phyloP scores from a whole-genome alignment of 352 stramenopile genomes.

The Globisporangium lucens region DNA sequence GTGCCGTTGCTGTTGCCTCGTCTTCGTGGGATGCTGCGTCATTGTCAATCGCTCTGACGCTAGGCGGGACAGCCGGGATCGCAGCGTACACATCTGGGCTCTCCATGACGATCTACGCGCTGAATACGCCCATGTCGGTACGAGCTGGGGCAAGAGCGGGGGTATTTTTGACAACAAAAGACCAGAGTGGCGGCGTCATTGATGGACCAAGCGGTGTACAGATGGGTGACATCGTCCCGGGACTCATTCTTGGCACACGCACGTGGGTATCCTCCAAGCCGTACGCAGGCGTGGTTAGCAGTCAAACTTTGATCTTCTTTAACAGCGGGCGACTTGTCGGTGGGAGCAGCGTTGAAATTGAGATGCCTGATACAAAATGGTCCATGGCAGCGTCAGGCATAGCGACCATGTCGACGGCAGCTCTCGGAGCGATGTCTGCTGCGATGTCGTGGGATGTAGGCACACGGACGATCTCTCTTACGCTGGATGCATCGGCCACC shows the following conservation, averaged over 20 bases:
- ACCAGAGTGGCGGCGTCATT: slow-evolving; percentile 37
- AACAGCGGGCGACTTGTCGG: slow-evolving; percentile 34
- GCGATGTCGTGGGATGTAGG: slow-evolving; percentile 29
- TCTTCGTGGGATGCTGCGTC: slow-evolving; percentile 28
- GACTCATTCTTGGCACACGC: slow-evolving; percentile 41
- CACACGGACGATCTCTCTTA: slow-evolving; percentile 32
- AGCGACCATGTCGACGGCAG: slow-evolving; percentile 33
- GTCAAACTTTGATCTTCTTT: slow-evolving; percentile 47
- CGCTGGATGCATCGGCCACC: slow-evolving; percentile 16
- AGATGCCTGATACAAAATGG: slow-evolving; percentile 45
- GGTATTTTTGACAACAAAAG: slow-evolving; percentile 38
- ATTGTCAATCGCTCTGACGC: slow-evolving; percentile 18
- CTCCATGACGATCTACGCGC: slow-evolving; percentile 31
- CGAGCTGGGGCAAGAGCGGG: slow-evolving; percentile 20
- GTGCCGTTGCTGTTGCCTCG: background rate
- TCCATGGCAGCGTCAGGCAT: slow-evolving; percentile 20
- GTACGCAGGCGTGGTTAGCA: slow-evolving; percentile 44
- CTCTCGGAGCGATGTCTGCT: slow-evolving; percentile 26
- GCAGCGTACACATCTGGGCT: slow-evolving; percentile 28
- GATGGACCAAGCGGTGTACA: slow-evolving; percentile 42
- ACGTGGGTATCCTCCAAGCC: slow-evolving; percentile 39
- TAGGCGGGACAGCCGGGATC: slow-evolving; percentile 21
- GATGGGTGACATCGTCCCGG: slow-evolving; percentile 41
- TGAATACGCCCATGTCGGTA: slow-evolving; percentile 43
- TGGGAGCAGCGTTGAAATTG: slow-evolving; percentile 41